These are phyloP conservation scores for barrel medic (Medicago truncatula) DNA, from an alignment of 306 rosid genomes.

Conservation along the genomic window MtrunA17r5.0-ANR NC_053043.1:5439501-5440000, in stretches of 20 bases:
- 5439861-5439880: too few relatives aligned
- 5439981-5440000: too few relatives aligned
- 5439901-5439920: too few relatives aligned
- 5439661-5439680: constrained; percentile 62
- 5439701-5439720: constrained; percentile 94
- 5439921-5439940: too few relatives aligned
- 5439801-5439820: not conserved
- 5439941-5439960: too few relatives aligned
- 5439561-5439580: constrained; percentile 73
- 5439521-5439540: not conserved
- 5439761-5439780: constrained; percentile 49
- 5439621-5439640: constrained; percentile 64
- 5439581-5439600: constrained; percentile 72
- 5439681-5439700: constrained; percentile 79
- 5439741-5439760: constrained; percentile 63
- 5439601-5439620: constrained; percentile 53
- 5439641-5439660: constrained; percentile 73
- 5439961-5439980: too few relatives aligned
- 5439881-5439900: too few relatives aligned
- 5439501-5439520: not conserved
- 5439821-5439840: not conserved
- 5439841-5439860: too few relatives aligned
- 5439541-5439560: constrained; percentile 18
- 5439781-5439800: too few relatives aligned
- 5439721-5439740: constrained; percentile 78